A percentile compares a stretch with the other conserved stretches of the same genome.
Evolutionary conservation across 306 rosid genomes (phyloP).

Genomic region (Malus sieversii): DNA sequence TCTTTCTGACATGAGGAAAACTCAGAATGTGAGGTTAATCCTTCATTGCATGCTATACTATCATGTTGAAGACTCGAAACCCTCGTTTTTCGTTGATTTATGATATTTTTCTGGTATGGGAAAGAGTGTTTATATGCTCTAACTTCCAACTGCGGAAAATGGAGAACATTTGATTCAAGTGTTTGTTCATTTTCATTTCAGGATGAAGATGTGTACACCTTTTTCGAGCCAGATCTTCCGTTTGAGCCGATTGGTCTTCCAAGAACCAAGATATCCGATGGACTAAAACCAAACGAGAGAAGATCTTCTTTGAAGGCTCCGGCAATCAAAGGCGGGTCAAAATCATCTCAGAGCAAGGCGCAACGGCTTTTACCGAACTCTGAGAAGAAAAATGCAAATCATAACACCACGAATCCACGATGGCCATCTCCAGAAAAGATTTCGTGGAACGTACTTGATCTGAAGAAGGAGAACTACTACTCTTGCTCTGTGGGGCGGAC

Average conservation of each 20-base stretch:
- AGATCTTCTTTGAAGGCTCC: conserved; percentile 44
- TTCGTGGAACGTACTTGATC: conserved; percentile 94
- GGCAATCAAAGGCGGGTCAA: conserved; percentile 37
- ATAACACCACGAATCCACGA: conserved; percentile 27
- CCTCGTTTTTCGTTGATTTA: neutral
- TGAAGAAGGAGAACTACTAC: conserved; percentile 82
- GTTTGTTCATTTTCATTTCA: conserved; percentile 18
- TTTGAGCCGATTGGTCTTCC: conserved; percentile 24
- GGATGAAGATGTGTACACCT: conserved; percentile 92
- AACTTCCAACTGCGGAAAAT: neutral
- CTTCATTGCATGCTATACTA: neutral
- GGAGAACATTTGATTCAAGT: neutral
- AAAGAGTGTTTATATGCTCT: neutral
- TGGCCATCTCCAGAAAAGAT: conserved; percentile 53
- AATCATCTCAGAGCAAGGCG: conserved; percentile 43
- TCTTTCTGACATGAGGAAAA: neutral
- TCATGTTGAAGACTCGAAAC: neutral
- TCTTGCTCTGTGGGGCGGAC: conserved; percentile 85
- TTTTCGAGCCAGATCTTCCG: conserved; percentile 92
- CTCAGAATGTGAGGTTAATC: neutral
- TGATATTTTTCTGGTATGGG: neutral
- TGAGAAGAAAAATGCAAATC: conserved; percentile 50
- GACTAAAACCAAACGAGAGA: conserved; percentile 49
- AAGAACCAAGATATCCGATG: conserved; percentile 53
- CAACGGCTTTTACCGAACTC: conserved; percentile 31